Base-by-base conservation (phyloP, 2,329 filamentous ascomycete species). In the Fusarium domesticum region DNA sequence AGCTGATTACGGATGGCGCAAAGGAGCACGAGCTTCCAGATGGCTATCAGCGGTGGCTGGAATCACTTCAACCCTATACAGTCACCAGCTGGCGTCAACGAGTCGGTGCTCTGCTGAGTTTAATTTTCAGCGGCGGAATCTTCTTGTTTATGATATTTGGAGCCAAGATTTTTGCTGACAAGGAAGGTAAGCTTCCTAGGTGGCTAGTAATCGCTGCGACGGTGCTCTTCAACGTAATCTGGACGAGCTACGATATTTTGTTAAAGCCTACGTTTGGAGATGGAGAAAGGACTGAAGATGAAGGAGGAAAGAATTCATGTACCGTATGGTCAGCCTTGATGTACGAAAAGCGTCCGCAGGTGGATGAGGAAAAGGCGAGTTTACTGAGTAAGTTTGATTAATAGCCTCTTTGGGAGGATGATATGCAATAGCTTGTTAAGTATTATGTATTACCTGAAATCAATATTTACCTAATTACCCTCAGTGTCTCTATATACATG, bases 1-100 rank as follows among this genome's bases (percentile, higher is more conserved):
- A 85, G 48, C 76, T 96, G 39, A 80, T 98, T 56, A 81, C 77
- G 12, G 80, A 85, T 53, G 93, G 93, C 14, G 91, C 89, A 0
- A 70, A 72, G 2, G 90, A 97, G 64, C 86, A 93, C 62, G 73
- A 75, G n/a, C 74, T 98, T 1, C 93, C 93, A 0, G 67, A 75
- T 5, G 83, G 87, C 42, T 98, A 96, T 62, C 83, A 83, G 56
- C 70, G 71, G 2, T 95, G 91, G 64, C 75, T 98, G 4, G 70
- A 76, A 6, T 69, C 75, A 12, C 74, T 96, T 35, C 77, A 80
- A 42, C 72, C 87, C 0, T 97, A 92, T 64, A 81, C 73, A 0
- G 72, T 81, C 17, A 96, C 89, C 0, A 83, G 75, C 0, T 63
- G 62, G 39, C 73, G 78, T 23, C 92, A 97, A 65, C 70, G 65